phyloP scores from a whole-genome alignment of 208 protist genomes.

The Leishmania gerbilli region DNA sequence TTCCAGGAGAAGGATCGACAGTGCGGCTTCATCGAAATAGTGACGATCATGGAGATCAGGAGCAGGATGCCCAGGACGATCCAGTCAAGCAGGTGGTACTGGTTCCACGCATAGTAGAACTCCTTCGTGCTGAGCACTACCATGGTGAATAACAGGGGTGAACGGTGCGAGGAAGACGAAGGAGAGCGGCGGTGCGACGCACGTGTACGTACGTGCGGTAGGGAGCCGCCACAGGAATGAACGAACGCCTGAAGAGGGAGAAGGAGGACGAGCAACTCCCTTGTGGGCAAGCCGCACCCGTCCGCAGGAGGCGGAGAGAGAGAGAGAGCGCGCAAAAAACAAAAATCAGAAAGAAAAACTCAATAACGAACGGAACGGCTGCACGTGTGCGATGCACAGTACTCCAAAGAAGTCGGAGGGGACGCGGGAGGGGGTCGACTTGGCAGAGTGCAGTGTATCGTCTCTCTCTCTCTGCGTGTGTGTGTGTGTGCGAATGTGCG shows the following conservation, averaged over 20 bases:
- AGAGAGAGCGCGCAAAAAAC: no score
- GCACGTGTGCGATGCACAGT: no score
- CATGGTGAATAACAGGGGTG: background rate
- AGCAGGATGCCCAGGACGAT: constrained; percentile 25
- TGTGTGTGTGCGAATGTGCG: no score
- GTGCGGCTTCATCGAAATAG: constrained; percentile 28
- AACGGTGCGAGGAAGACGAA: background rate
- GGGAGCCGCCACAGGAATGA: background rate
- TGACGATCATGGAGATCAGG: constrained; percentile 21
- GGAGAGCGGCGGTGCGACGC: background rate
- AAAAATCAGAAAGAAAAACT: no score
- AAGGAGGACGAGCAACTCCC: background rate
- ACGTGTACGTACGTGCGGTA: background rate
- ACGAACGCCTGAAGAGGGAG: background rate
- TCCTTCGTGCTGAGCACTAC: constrained; percentile 1
- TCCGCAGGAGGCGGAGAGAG: no score
- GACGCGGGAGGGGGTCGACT: background rate
- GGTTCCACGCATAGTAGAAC: constrained; percentile 25
- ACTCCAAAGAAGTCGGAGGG: no score
- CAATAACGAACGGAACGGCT: no score
- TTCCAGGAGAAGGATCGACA: constrained; percentile 78
- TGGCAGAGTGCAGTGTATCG: background rate
- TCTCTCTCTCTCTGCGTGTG: background rate
- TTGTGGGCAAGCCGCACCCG: no score
- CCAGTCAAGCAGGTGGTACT: constrained; percentile 62